Base-by-base conservation (phyloP, 257 asterid species). In the Solanum neorickii region DNA sequence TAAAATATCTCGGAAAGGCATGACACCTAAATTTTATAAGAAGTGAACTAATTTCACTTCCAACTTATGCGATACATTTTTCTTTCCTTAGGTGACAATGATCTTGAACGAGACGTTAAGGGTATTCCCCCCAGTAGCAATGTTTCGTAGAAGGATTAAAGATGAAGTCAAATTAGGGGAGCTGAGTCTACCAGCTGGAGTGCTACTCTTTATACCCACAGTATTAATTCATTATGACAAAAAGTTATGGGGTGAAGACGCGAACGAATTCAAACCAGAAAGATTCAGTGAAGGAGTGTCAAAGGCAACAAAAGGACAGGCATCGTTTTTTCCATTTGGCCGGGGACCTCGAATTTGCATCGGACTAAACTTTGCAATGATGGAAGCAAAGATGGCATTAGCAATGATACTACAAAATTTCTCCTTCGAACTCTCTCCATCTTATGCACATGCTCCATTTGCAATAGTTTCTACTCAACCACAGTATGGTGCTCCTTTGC, bases 321-420 rank as follows among this genome's bases (percentile, higher is more conserved):
- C 75, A 10, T 44, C 87, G 3, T 91, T 87, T 75, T 59, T 89
- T 35, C 93, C 93, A 52, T 91, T 89, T 84, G 62, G 91, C 23
- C 33, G 91, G 91, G 93, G 93, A 15, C 93, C 93, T 23, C 77
- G 93, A 20, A 72, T 87, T n/a, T 91, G 93, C 41, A 89, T 91
- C 5, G 93, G 93, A 21, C 90, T 86, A 35, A 87, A 89, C 84
- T 91, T 89, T 35, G 83, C 93, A 7, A 82, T 89, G 90, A 14
- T 91, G 41, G 93, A 91, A 85, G 91, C 91, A 27, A 91, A 87
- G 86, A 6, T 91, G 86, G 88, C 90, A 3, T 9, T 91, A 82
- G 83, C 91, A 35, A 91, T 91, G 90, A 86, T 91, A 68, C 87
- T 91, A 20, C 91, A 88, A 27, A 77, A 84, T 2, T 91, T 87